phyloP scores from a whole-genome alignment of 179 eudicot genomes.

The Carnegiea gigantea region DNA sequence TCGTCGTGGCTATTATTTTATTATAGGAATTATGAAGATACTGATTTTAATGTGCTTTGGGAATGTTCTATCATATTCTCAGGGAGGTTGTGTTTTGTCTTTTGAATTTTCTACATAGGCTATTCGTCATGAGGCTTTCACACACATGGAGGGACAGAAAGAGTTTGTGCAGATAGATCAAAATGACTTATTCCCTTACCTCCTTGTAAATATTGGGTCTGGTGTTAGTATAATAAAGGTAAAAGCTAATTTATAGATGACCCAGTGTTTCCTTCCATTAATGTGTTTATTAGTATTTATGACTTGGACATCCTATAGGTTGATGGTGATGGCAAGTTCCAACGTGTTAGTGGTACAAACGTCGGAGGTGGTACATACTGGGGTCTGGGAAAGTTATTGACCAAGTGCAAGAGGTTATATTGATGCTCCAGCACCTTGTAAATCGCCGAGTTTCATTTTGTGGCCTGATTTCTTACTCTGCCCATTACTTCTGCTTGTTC shows the following conservation, averaged over 20 bases:
- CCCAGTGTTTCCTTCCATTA: not conserved
- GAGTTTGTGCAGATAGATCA: conserved; percentile 97
- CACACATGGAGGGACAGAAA: conserved; percentile 91
- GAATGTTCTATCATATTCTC: not conserved
- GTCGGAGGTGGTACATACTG: conserved; percentile 99
- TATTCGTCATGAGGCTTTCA: conserved; percentile 97
- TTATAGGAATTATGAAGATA: not conserved
- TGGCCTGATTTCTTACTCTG: conserved; percentile 11
- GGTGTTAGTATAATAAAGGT: conserved; percentile 99
- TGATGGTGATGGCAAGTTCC: conserved; percentile 88
- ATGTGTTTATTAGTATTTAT: conserved; percentile 14
- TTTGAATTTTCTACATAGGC: conserved; percentile 49
- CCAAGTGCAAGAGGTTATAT: conserved; percentile 87
- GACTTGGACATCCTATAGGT: conserved; percentile 49
- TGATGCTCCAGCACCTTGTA: conserved; percentile 14
- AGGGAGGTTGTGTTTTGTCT: not conserved
- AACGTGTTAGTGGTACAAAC: conserved; percentile 98
- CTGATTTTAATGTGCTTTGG: not conserved
- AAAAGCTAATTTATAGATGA: conserved; percentile 2
- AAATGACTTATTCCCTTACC: conserved; percentile 87
- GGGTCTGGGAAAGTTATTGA: conserved; percentile 91
- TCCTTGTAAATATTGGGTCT: conserved; percentile 95
- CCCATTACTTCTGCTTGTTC: conserved; percentile 14
- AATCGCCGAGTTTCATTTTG: conserved; percentile 17
- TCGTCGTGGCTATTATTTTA: not conserved